Conservation (phyloP, 352 stramenopile genomes). For the Phytophthora litchii region DNA sequence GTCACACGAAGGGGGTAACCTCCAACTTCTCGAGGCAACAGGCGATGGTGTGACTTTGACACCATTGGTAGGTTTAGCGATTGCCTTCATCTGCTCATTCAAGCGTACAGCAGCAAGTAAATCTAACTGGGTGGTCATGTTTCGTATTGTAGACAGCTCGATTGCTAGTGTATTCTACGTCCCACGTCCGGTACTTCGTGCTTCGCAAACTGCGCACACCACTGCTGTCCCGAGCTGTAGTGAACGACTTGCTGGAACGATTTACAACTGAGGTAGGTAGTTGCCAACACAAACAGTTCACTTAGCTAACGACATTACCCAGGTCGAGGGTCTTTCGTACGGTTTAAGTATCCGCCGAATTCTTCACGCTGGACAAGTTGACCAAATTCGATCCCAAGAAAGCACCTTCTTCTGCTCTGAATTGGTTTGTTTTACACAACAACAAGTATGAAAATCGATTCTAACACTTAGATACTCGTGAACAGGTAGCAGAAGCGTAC, state of each 20-base stretch:
- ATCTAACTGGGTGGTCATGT: not conserved
- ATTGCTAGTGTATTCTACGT: slow-evolving; percentile 37
- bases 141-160: slow-evolving; percentile 15
- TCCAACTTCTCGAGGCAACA: slow-evolving; percentile 67
- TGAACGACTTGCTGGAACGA: slow-evolving; percentile 49
- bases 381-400: slow-evolving; percentile 4
- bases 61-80: slow-evolving; percentile 40
- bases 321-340: slow-evolving; percentile 60
- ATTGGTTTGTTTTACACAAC: slow-evolving; percentile 37
- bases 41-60: slow-evolving; percentile 64
- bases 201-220: slow-evolving; percentile 59
- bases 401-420: slow-evolving; percentile 73
- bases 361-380: slow-evolving; percentile 33
- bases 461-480: too few species aligned
- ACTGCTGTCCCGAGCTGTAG: slow-evolving; percentile 47
- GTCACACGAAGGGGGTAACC: slow-evolving; percentile 9
- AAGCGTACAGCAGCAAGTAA: not conserved
- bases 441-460: not conserved
- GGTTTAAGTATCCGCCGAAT: slow-evolving; percentile 59
- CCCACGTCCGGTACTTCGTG: slow-evolving; percentile 54
- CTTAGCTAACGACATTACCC: not conserved
- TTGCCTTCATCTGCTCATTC: too few species aligned
- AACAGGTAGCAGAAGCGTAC: slow-evolving; percentile 61
- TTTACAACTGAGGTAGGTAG: slow-evolving; percentile 44
- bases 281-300: not conserved